A percentile compares a stretch with the other conserved stretches of the same genome.
These are phyloP conservation scores for Talaromyces sp. DNA, from an alignment of 2,329 filamentous ascomycete genomes.

Conservation along the genomic window DNA sequence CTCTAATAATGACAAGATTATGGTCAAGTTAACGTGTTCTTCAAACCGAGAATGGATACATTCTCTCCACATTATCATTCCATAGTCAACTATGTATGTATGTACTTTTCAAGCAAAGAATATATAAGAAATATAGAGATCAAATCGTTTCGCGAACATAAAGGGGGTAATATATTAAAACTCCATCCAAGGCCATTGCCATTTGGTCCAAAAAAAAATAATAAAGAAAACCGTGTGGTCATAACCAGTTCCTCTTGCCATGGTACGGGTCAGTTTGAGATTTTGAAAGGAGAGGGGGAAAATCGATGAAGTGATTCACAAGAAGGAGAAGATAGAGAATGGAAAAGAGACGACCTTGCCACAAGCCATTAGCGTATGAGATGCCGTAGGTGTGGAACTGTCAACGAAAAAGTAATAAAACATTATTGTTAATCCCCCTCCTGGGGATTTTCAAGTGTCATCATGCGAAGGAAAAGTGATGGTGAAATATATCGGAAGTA, in stretches of 20 bases:
- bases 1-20: too few species aligned
- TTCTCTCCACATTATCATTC: background rate
- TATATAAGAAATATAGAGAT: conserved; percentile 6
- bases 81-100: background rate
- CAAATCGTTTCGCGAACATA: background rate
- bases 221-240: background rate
- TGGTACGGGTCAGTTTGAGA: conserved; percentile 7
- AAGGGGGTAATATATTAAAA: background rate
- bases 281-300: background rate
- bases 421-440: background rate
- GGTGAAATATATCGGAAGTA: background rate
- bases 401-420: background rate
- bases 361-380: background rate
- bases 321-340: background rate
- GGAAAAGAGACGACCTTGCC: background rate
- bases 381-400: background rate
- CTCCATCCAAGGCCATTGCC: conserved; percentile 9
- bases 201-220: background rate
- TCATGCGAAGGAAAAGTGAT: background rate
- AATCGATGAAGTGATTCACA: conserved; percentile 3
- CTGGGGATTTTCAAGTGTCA: background rate
- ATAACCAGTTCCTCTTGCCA: background rate
- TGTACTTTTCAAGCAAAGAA: conserved; percentile 1
- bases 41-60: background rate
- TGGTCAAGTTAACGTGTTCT: background rate